Evolutionary conservation across 2,329 filamentous ascomycete species (phyloP).

Genomic region (Botrytis porri): DNA sequence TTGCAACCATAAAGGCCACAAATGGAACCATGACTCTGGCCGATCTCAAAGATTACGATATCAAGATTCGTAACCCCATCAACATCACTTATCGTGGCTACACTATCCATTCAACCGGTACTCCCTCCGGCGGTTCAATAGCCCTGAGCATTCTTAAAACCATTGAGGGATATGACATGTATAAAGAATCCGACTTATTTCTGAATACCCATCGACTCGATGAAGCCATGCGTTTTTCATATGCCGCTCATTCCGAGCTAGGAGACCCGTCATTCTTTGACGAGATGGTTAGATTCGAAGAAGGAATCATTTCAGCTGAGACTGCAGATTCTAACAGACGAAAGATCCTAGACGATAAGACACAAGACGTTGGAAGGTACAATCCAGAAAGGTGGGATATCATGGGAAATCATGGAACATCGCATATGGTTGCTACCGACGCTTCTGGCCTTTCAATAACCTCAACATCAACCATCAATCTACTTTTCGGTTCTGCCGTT

Average conservation of each 20-base stretch:
- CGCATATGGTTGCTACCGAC: conserved; percentile 72
- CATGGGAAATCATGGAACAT: conserved; percentile 70
- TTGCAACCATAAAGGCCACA: conserved; percentile 52
- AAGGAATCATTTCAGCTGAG: conserved; percentile 60
- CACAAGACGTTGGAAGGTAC: conserved; percentile 72
- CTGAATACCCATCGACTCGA: conserved; percentile 78
- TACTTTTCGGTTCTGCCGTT: conserved; percentile 76
- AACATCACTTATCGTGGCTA: conserved; percentile 66
- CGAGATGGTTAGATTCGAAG: conserved; percentile 61
- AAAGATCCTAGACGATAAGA: conserved; percentile 69
- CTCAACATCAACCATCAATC: conserved; percentile 83
- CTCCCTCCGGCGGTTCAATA: conserved; percentile 76
- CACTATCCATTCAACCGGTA: conserved; percentile 65
- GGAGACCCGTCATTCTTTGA: conserved; percentile 77
- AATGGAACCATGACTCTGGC: conserved; percentile 68
- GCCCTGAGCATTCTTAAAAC: conserved; percentile 68
- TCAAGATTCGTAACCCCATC: conserved; percentile 61
- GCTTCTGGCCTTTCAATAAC: conserved; percentile 70
- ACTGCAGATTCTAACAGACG: conserved; percentile 58
- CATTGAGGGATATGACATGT: conserved; percentile 64
- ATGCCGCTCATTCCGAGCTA: conserved; percentile 72
- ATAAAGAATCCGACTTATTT: conserved; percentile 46
- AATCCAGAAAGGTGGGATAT: conserved; percentile 64
- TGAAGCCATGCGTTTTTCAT: conserved; percentile 88
- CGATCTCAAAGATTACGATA: conserved; percentile 63